These are phyloP conservation scores for Hanseniaspora clermontiae DNA, from an alignment of 805 yeast genomes.

Conservation along the genomic window DNA sequence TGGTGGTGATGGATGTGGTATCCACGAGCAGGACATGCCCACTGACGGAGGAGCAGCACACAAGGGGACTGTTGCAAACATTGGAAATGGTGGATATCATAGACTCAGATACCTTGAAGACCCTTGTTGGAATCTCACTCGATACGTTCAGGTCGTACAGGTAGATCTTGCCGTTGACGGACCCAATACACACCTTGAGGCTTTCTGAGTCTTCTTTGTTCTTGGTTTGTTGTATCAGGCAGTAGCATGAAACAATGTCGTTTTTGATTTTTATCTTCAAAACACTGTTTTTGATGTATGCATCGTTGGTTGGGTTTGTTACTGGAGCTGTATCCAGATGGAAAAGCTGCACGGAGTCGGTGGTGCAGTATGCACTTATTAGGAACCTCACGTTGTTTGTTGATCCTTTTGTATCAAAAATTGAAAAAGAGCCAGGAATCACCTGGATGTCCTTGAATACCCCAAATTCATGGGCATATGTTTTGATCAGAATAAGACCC, in stretches of 20 bases:
- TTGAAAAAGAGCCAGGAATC: background rate
- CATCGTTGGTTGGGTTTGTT: background rate
- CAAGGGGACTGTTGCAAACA: slow-evolving; percentile 28
- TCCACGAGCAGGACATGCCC: slow-evolving; percentile 32
- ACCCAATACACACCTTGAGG: slow-evolving; percentile 33
- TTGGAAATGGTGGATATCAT: slow-evolving; percentile 28
- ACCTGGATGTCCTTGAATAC: background rate
- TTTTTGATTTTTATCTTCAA: background rate
- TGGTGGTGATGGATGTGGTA: slow-evolving; percentile 24
- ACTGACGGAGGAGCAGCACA: slow-evolving; percentile 28
- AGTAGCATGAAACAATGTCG: background rate
- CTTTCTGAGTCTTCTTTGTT: background rate
- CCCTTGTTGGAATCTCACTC: slow-evolving; percentile 15
- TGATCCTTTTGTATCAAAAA: background rate
- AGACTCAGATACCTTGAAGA: background rate
- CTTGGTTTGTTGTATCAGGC: background rate
- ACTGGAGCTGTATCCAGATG: background rate
- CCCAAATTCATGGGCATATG: background rate
- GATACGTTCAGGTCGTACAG: slow-evolving; percentile 17
- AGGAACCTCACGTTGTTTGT: background rate
- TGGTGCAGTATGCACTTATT: background rate
- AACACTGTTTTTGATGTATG: background rate
- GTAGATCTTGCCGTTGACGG: slow-evolving; percentile 39
- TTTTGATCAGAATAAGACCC: slow-evolving; percentile 1
- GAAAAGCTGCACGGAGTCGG: background rate